Evolutionary conservation across 2,329 filamentous ascomycete species (phyloP).

Genomic region (Aspergillus sp.): DNA sequence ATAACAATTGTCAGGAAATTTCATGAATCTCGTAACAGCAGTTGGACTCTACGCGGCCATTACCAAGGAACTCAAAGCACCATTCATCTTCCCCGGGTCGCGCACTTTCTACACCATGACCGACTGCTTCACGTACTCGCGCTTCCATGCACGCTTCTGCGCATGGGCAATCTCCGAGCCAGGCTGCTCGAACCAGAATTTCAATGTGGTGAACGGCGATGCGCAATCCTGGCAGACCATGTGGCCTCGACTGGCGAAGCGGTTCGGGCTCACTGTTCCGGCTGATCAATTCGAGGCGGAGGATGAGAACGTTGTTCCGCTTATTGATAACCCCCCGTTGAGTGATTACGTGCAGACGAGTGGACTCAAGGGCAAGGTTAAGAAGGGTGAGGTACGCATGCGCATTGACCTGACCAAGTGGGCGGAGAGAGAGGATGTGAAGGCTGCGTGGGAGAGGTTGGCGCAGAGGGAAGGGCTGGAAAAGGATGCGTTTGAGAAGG

Average conservation of each 20-base stretch:
- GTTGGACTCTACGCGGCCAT: constrained; percentile 44
- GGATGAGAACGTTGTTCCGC: neutral
- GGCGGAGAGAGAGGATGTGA: neutral
- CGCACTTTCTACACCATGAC: constrained; percentile 36
- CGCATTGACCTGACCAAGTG: neutral
- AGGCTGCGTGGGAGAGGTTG: neutral
- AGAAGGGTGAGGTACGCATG: neutral
- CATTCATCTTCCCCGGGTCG: constrained; percentile 39
- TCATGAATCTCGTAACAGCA: constrained; percentile 47
- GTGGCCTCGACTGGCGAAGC: constrained; percentile 44
- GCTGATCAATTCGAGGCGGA: neutral
- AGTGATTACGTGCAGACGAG: neutral
- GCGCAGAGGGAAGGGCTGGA: neutral
- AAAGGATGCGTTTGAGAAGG: neutral
- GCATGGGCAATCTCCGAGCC: constrained; percentile 39
- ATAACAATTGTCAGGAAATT: constrained; percentile 31
- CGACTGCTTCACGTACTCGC: constrained; percentile 38
- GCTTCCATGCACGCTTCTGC: constrained; percentile 39
- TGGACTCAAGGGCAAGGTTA: neutral
- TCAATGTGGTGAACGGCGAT: constrained; percentile 47
- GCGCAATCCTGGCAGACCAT: constrained; percentile 42
- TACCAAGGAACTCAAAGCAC: constrained; percentile 32
- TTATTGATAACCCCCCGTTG: neutral
- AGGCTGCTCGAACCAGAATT: constrained; percentile 39
- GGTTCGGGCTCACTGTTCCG: constrained; percentile 39